Evolutionary conservation across 1,284 basidiomycete genomes (phyloP), one percentile per base, ranked within the genome.

Genomic region (Sporisorium graminicola): DNA sequence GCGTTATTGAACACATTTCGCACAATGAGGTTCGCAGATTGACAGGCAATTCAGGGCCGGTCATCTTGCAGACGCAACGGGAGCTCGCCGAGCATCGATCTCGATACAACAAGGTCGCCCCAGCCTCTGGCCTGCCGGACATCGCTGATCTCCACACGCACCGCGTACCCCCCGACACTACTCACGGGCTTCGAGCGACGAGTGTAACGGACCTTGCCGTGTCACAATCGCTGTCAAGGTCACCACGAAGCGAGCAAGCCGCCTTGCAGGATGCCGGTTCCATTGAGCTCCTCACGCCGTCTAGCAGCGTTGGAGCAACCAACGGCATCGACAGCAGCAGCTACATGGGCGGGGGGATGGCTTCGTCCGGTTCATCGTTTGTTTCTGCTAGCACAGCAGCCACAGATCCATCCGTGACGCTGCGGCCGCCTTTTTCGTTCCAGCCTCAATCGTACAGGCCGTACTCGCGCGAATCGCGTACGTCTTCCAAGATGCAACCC

Each of bases 1-100:
- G 73, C 27, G 61, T 71, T 40, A 76, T 76, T 43, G 60, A 76
- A 35, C 74, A 76, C 37, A 53, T 72, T 20, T 76, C 74, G 7
- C 60, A 64, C 58, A 55, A 76, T 12, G 56, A 76, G 29, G 73
- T 64, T 5, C 73, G 57, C 31, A 58, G 57, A n/a, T 13, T 58
- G 33, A 75, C 67, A 2, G 64, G 64, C 16, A 57, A 9, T 18
- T 27, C 56, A 2, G 67, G 73, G 0, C 73, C 73, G 0, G 47
- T 70, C 12, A 54, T 71, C 16, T 50, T 75, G 26, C 44, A 27
- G 12, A 62, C 62, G 33, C 65, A 74, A n/a, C 55, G 66, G 26
- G 62, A 58, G 26, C 40, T 74, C 13, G 62, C 58, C n/a, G 62
- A 69, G 29, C 72, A 69, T 42, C 66, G 65, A 3, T 61, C 65